Evolutionary conservation across 306 rosid genomes (phyloP).

Genomic region (Prunus mume): DNA sequence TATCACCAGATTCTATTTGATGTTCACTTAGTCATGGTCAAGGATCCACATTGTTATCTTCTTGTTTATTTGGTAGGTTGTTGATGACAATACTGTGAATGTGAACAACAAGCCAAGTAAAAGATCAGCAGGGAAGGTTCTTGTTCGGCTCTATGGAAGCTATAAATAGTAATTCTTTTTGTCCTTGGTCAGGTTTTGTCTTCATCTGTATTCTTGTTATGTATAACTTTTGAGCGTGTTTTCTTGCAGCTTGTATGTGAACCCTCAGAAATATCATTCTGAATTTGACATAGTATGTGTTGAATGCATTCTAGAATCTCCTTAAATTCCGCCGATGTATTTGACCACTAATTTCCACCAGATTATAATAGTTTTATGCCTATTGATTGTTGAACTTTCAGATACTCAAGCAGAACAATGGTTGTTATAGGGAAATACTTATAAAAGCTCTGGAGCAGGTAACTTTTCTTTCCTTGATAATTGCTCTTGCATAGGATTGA

Average conservation of each 20-base stretch:
- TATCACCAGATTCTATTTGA: background rate
- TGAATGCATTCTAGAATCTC: slow-evolving; percentile 17
- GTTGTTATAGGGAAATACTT: slow-evolving; percentile 33
- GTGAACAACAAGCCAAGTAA: slow-evolving; percentile 31
- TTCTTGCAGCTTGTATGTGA: slow-evolving; percentile 49
- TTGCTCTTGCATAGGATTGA: slow-evolving; percentile 13
- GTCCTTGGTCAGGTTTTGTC: slow-evolving; percentile 8
- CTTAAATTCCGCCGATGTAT: background rate
- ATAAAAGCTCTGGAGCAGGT: slow-evolving; percentile 52
- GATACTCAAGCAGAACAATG: slow-evolving; percentile 43
- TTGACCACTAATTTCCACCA: background rate
- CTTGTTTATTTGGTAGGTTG: slow-evolving; percentile 46
- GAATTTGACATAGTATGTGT: slow-evolving; percentile 50
- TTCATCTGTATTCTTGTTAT: background rate
- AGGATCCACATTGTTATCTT: background rate
- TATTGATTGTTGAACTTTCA: slow-evolving; percentile 27
- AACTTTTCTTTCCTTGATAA: background rate
- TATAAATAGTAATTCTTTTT: slow-evolving; percentile 42
- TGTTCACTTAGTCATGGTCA: background rate
- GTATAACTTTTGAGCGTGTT: slow-evolving; percentile 13
- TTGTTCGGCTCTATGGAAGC: slow-evolving; percentile 75
- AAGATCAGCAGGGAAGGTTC: slow-evolving; percentile 31
- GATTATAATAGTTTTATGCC: slow-evolving; percentile 2
- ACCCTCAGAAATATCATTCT: slow-evolving; percentile 51
- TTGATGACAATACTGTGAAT: slow-evolving; percentile 38